Evolutionary conservation across 1,284 basidiomycete genomes (phyloP).

Genomic region (Puccinia hordei): DNA sequence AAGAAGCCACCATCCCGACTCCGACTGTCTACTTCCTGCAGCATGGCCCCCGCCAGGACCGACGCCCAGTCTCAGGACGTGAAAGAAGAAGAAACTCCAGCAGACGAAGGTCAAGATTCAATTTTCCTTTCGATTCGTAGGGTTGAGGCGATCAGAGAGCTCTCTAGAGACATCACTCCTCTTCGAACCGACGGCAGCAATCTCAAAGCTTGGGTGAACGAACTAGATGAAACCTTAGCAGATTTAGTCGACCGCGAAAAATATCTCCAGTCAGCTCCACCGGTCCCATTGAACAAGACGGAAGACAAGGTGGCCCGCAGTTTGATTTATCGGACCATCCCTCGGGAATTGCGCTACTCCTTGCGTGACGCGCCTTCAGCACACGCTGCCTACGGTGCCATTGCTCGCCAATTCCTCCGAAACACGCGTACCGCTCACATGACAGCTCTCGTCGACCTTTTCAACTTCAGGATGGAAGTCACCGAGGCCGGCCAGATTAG

Average conservation of each 20-base stretch:
- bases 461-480: slow-evolving; percentile 28
- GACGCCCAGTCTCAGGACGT: not conserved
- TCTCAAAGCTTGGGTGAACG: slow-evolving; percentile 19
- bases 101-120: slow-evolving; percentile 9
- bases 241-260: slow-evolving; percentile 24
- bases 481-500: slow-evolving; percentile 1
- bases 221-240: slow-evolving; percentile 11
- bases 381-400: slow-evolving; percentile 3
- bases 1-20: not conserved
- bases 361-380: not conserved
- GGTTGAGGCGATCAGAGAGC: slow-evolving; percentile 25
- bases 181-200: slow-evolving; percentile 9
- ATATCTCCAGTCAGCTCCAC: slow-evolving; percentile 22
- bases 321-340: slow-evolving; percentile 42
- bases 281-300: slow-evolving; percentile 10
- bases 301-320: slow-evolving; percentile 24
- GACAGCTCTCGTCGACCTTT: slow-evolving; percentile 25
- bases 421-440: slow-evolving; percentile 35
- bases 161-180: slow-evolving; percentile 19
- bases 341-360: slow-evolving; percentile 18
- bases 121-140: slow-evolving; percentile 25
- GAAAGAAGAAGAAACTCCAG: slow-evolving; percentile 12
- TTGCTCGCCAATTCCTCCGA: slow-evolving; percentile 8
- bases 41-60: not conserved
- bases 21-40: not conserved